Evolutionary conservation across 106 monocot species (phyloP), one percentile per base, ranked within the genome.

Genomic region (Acorus calamus): DNA sequence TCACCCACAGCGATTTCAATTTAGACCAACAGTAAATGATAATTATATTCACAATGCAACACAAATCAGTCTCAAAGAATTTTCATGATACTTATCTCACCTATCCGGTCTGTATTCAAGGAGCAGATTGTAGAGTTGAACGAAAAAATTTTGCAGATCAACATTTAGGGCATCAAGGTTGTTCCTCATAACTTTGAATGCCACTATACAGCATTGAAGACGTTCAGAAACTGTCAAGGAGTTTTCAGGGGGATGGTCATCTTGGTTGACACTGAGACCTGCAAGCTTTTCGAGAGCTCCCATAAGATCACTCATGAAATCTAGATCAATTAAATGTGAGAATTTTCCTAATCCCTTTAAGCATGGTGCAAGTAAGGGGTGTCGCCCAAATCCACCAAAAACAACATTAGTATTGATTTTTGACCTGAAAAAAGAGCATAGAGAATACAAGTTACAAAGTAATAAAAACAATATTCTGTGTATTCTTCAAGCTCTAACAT

Each of bases 81-180:
- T 43, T 0, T 14, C 14, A 68, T 14, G 3, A 11, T 63, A 14
- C 13, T 11, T 14, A 51, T 49, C 64, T 64, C 53, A 98, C 88
- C 98, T 98, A 72, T 73, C 74, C 65, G 92, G 91, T 53, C 88
- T 83, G 64, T 92, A 98, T 68, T 92, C 87, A 56, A 92, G 74
- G 46, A 98, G 68, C 51, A 92, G 87, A 73, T 85, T 98, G 70
- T 92, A 98, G 11, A 98, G 77, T 59, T 88, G 85, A 61, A 86
- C 75, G 76, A 76, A 98, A 63, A 92, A 98, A 47, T 86, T 88
- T 51, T 98, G 92, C 72, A 98, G 75, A 67, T 98, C 98, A 11
- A 98, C 83, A 67, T 92, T 98, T 74, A 98, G 58, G 2, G 98
- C 92, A 71, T 92, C 98, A 46, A 98, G 81, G 78, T 98, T 98